Evolutionary conservation across 768 basidiomycete species (phyloP), one percentile per base, ranked within the genome.

Genomic region (Suillus sp.): DNA sequence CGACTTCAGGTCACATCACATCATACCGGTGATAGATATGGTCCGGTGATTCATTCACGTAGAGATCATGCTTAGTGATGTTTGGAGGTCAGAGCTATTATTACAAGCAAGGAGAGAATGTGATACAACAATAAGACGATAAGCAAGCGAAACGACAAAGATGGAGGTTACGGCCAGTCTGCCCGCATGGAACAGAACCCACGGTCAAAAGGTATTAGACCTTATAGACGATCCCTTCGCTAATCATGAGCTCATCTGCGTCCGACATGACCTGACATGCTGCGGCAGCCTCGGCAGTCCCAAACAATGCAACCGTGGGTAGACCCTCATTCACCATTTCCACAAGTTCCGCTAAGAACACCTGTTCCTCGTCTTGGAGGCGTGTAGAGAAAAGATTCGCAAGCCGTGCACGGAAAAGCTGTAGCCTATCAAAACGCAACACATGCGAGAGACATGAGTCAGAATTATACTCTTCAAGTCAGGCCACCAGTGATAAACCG

Each of bases 141-240:
- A 59, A 61, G 45, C 32, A 60, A 64, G 20, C 37, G 57, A 61
- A 56, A 37, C 56, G 25, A 43, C 14, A 37, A 48, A 47, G 11
- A 55, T 59, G 37, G 16, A n/a, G 30, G 43, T 30, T 20, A 42
- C 32, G 9, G 40, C 58, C 57, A 50, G 38, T 27, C 25, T 50
- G 8, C 16, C 32, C 48, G 27, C 48, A 50, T 18, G 27, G 14
- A 34, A 32, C 30, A 53, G 16, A 27, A 59, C 45, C 25, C 58
- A 59, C 25, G 40, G 22, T 60, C 25, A 18, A 20, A 25, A 50
- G 53, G 53, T 62, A 61, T 77, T 79, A 93, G 62, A 94, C 86
- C 75, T 88, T 93, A 79, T 96, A 96, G 60, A 96, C 84, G 62
- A 93, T 87, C 37, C 89, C 91, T 37, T 92, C 93, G 66, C 89